Conservation (phyloP, 2,329 filamentous ascomycete genomes). For the Lasiodiplodia gonubiensis region DNA sequence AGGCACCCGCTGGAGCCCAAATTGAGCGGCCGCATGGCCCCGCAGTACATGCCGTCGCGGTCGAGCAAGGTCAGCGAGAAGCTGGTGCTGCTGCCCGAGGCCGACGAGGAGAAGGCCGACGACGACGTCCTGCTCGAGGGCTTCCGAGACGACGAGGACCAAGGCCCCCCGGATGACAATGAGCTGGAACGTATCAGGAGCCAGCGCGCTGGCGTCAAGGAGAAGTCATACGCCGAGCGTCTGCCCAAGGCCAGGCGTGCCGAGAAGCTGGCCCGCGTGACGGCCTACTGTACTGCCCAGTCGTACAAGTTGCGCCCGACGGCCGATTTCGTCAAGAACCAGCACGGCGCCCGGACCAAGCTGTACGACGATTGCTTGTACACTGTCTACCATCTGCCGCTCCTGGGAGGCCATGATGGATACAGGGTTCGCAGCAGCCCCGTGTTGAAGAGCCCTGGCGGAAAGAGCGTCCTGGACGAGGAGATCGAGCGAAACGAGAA, state of each 20-base stretch:
- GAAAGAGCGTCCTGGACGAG: conserved; percentile 89
- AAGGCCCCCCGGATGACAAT: conserved; percentile 70
- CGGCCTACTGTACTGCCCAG: conserved; percentile 95
- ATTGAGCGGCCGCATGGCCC: conserved; percentile 62
- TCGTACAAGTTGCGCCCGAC: conserved; percentile 87
- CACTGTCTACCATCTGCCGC: conserved; percentile 88
- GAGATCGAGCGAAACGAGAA: conserved; percentile 94
- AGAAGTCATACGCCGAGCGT: conserved; percentile 94
- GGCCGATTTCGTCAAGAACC: conserved; percentile 85
- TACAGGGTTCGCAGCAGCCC: conserved; percentile 89
- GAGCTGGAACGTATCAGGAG: conserved; percentile 69
- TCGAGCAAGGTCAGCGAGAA: conserved; percentile 97
- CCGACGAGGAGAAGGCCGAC: conserved; percentile 55
- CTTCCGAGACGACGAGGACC: conserved; percentile 65
- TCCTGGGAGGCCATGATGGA: conserved; percentile 84
- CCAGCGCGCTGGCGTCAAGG: conserved; percentile 65
- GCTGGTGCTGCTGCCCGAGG: conserved; percentile 90
- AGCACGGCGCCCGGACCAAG: conserved; percentile 90
- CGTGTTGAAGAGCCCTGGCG: conserved; percentile 88
- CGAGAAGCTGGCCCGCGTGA: conserved; percentile 86
- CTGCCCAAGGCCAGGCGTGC: conserved; percentile 85
- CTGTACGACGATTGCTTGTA: conserved; percentile 98
- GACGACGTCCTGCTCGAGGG: conserved; percentile 59
- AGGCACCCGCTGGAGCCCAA: conserved; percentile 60
- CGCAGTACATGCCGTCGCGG: conserved; percentile 74